Evolutionary conservation across 2,329 filamentous ascomycete genomes (phyloP), one percentile per base, ranked within the genome.

Genomic region (Claviceps citrina): DNA sequence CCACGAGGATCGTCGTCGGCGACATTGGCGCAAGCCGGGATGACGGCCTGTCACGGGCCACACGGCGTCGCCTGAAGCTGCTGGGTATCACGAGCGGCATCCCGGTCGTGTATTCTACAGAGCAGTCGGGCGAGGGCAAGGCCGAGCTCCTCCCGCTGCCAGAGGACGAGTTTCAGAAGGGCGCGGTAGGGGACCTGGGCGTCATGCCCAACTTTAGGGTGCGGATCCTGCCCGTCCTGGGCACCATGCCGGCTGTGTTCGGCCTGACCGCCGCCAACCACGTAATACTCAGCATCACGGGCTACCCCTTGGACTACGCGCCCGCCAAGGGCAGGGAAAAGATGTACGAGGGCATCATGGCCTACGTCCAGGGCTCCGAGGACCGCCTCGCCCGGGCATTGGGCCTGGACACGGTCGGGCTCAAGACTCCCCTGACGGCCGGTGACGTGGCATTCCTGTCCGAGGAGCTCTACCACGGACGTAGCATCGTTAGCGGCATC

Each of bases 171-270:
- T 91, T 86, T 52, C 61, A 75, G 36, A 93, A 91, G 60, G 91
- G 91, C 15, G 69, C 77, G 15, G 85, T 96, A 0, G 80, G 81
- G 20, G 87, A 95, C 48, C 69, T 96, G 0, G 83, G 86, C 32
- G 84, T 93, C 0, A 71, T 98, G 38, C 83, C 87, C 1, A 87
- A 94, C 55, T 98, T 98, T 59, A 73, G 91, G 19, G 84, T 94
- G 8, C 73, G 91, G n/a, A 98, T 98, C 42, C 62, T 98, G 7
- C 91, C 91, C 0, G 91, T 98, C 0, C 65, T 98, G 3, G 91
- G 91, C 1, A 98, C 91, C 0, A 95, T 98, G 87, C 91, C 91
- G 0, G 89, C 91, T 2, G 80, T 96, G 1, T 98, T 98, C 57
- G 91, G 91, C 7, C 82, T 95, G 41, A 83, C 81, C 0, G 76